These are phyloP conservation scores for Xylaria sp. DNA, from an alignment of 2,329 filamentous ascomycete species.

Conservation along the genomic window DNA sequence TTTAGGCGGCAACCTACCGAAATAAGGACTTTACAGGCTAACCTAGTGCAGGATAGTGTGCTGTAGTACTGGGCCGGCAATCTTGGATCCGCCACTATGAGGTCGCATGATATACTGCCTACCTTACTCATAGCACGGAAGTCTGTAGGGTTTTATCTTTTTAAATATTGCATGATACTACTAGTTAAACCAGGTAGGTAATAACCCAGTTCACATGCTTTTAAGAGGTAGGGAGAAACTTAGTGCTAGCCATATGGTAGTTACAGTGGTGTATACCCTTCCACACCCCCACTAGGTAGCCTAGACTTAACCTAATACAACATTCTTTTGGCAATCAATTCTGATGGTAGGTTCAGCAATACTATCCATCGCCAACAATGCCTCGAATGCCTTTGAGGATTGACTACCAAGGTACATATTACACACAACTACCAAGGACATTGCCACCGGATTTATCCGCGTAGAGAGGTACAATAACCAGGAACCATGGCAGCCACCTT, in stretches of 20 bases:
- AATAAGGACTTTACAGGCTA: background rate
- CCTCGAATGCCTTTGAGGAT: background rate
- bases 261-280: too few species aligned
- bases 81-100: conserved; percentile 1
- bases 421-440: too few species aligned
- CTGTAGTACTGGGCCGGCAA: background rate
- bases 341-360: background rate
- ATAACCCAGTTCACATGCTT: background rate
- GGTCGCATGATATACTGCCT: background rate
- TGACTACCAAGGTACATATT: too few species aligned
- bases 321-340: too few species aligned
- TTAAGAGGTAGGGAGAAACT: too few species aligned
- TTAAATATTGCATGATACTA: too few species aligned
- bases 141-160: too few species aligned
- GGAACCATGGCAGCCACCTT: background rate
- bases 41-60: background rate
- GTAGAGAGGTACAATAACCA: background rate
- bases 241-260: too few species aligned
- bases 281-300: too few species aligned
- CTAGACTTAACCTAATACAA: too few species aligned
- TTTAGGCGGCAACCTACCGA: background rate
- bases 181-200: background rate
- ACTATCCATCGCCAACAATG: background rate
- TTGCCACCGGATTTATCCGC: background rate
- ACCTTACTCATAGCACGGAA: too few species aligned